Conservation (phyloP, 2,329 filamentous ascomycete species). For the Ceratocystis variospora region DNA sequence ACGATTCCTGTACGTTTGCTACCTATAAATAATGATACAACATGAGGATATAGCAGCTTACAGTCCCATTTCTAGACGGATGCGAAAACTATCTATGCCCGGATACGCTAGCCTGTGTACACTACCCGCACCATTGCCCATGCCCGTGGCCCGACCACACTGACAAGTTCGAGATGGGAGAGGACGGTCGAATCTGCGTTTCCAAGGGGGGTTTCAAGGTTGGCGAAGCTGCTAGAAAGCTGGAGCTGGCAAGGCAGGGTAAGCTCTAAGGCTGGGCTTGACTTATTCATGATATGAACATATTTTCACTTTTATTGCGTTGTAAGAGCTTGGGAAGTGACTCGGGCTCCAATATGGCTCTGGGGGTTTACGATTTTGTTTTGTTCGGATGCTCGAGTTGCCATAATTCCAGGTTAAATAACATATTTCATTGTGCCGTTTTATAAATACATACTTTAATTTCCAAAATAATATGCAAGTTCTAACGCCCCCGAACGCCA, state of each 20-base stretch:
- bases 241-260: slow-evolving; percentile 69
- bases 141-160: slow-evolving; percentile 67
- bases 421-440: neutral
- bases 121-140: slow-evolving; percentile 93
- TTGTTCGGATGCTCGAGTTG: neutral
- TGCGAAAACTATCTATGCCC: slow-evolving; percentile 93
- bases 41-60: neutral
- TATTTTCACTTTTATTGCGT: neutral
- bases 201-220: slow-evolving; percentile 62
- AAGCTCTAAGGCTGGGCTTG: slow-evolving; percentile 38
- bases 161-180: slow-evolving; percentile 62
- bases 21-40: neutral
- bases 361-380: neutral
- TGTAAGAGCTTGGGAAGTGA: neutral
- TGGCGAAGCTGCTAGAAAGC: slow-evolving; percentile 58
- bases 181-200: slow-evolving; percentile 59
- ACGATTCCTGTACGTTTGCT: slow-evolving; percentile 46
- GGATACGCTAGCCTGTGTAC: slow-evolving; percentile 84
- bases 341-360: neutral
- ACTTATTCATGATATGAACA: neutral
- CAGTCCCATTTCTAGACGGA: slow-evolving; percentile 39
- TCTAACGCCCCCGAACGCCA: slow-evolving; percentile 16
- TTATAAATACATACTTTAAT: neutral
- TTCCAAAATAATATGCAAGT: slow-evolving; percentile 8
- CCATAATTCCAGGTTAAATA: neutral